Evolutionary conservation across 2,329 filamentous ascomycete genomes (phyloP), one percentile per base, ranked within the genome.

Genomic region (Tolypocladium paradoxum): DNA sequence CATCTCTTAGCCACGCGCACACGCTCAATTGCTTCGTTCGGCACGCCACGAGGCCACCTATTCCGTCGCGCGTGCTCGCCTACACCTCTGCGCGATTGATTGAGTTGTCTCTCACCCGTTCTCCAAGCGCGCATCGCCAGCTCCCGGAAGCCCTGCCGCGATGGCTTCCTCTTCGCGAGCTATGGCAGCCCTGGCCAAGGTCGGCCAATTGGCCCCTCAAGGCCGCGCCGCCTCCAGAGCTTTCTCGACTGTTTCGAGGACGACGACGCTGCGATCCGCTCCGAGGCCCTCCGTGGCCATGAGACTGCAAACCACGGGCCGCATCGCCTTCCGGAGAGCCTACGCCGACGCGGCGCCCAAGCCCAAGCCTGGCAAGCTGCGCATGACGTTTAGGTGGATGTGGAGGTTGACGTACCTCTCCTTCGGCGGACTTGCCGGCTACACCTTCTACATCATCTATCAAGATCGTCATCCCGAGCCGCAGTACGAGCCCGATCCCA

Each of bases 331-430:
- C 64, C 67, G 68, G 54, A 68, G 75, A 62, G 64, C 68, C 54
- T 78, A 77, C 58, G 79, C 81, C 53, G 77, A 82, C 62, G 73
- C 72, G 56, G 68, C 73, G 31, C 73, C 74, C 51, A 66, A 73
- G 56, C 70, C 76, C 62, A 79, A 75, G 68, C 69, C 73, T 45
- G 72, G 75, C 63, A 82, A 83, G 66, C 85, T 93, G 71, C 73
- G 84, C 54, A 75, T 75, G 53, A 78, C 83, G 59, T 76, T 97
- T 66, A 81, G 81, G 68, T 95, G 87, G 84, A 73, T 84, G 54
- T 97, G 90, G 88, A 83, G 93, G 62, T 67, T 90, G 64, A 88
- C 86, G 53, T 90, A 92, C 68, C 72, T 96, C 58, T 86, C 87
- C 53, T 70, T 83, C 56, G 69, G 93, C 57, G 87, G 79, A 58